Evolutionary conservation across 2,329 filamentous ascomycete species (phyloP).

Genomic region (Fusarium sp.): DNA sequence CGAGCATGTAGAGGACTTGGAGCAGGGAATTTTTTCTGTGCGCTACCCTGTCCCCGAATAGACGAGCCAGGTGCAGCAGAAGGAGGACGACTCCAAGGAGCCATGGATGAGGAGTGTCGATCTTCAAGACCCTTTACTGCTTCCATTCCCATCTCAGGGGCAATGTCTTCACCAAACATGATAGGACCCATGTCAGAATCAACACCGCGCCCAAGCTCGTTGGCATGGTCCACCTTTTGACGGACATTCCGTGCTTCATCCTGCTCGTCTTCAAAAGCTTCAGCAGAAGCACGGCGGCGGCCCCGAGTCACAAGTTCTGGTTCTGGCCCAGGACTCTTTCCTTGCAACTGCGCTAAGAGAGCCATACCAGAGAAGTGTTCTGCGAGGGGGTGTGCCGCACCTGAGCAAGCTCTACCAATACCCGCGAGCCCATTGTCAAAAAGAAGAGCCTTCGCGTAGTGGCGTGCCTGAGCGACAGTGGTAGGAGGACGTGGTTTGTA

Average conservation of each 20-base stretch:
- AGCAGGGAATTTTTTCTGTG: conserved; percentile 45
- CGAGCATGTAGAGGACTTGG: conserved; percentile 52
- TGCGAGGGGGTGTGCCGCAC: conserved; percentile 55
- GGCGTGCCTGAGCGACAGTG: conserved; percentile 51
- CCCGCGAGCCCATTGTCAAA: conserved; percentile 50
- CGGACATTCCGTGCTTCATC: conserved; percentile 50
- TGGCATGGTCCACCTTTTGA: conserved; percentile 45
- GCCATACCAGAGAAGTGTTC: conserved; percentile 54
- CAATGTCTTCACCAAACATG: conserved; percentile 51
- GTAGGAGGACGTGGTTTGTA: conserved; percentile 40
- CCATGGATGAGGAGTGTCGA: conserved; percentile 63
- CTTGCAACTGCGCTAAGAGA: conserved; percentile 49
- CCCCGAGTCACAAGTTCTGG: conserved; percentile 34
- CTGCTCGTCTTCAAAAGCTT: conserved; percentile 55
- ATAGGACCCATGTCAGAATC: conserved; percentile 41
- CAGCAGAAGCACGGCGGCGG: conserved; percentile 54
- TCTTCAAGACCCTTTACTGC: conserved; percentile 73
- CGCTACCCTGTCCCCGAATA: conserved; percentile 52
- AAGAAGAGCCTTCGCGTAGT: conserved; percentile 46
- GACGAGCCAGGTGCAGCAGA: conserved; percentile 59
- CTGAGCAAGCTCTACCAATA: conserved; percentile 19
- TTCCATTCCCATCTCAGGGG: conserved; percentile 75
- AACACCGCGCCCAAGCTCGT: conserved; percentile 43
- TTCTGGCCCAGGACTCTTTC: conserved; percentile 31
- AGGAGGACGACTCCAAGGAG: conserved; percentile 62